Conservation (phyloP, 2,329 filamentous ascomycete species). For the Calonectria crousiana region DNA sequence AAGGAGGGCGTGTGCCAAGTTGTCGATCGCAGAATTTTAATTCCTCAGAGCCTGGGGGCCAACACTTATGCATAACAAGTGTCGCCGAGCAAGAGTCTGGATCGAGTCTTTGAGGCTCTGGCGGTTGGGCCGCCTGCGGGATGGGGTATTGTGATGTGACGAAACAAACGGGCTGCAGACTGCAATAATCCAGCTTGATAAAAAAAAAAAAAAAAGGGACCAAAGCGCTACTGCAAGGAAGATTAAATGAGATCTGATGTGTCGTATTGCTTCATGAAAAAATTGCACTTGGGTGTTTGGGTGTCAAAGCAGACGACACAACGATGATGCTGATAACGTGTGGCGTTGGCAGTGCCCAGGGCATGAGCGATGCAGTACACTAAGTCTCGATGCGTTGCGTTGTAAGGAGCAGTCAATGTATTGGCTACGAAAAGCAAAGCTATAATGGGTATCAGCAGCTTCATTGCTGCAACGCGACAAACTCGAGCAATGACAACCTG, state of each 20-base stretch:
- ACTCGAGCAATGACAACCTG: constrained; percentile 5
- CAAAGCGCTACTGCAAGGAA: constrained; percentile 1
- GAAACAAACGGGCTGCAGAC: neutral
- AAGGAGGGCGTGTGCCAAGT: neutral
- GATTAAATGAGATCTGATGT: constrained; percentile 11
- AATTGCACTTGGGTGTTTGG: neutral
- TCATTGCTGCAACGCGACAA: constrained; percentile 27
- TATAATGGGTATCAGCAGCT: constrained; percentile 35
- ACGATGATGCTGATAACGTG: neutral
- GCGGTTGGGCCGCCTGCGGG: neutral
- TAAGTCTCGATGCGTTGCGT: neutral
- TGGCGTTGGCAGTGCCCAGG: neutral
- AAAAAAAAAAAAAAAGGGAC: neutral
- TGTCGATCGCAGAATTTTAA: neutral
- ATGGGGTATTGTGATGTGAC: neutral
- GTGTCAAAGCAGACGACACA: neutral
- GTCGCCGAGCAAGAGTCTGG: neutral
- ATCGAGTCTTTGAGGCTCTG: neutral
- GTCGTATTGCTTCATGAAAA: neutral
- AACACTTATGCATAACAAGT: neutral
- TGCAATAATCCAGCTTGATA: constrained; percentile 8
- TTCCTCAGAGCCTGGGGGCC: neutral
- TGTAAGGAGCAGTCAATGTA: neutral
- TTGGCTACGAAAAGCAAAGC: constrained; percentile 12
- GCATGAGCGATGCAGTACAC: neutral